These are phyloP conservation scores for Fraxinus greggii DNA, from an alignment of 305 asterid genomes.

Conservation along the genomic window DNA sequence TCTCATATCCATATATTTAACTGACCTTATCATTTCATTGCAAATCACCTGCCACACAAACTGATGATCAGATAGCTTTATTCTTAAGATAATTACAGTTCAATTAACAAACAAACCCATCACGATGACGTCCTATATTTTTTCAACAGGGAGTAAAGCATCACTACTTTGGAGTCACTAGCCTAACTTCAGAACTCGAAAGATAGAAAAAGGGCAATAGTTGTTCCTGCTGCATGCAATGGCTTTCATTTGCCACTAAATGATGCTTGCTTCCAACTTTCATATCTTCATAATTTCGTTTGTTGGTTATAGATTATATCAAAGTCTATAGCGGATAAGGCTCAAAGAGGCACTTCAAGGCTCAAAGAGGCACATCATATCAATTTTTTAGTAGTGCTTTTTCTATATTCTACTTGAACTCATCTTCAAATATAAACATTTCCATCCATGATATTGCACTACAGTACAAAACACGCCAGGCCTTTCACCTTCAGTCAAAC, in stretches of 20 bases:
- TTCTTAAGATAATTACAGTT: neutral
- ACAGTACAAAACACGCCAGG: neutral
- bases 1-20: neutral
- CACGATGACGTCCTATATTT: neutral
- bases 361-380: neutral
- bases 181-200: neutral
- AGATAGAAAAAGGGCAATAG: neutral
- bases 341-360: neutral
- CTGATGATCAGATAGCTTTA: neutral
- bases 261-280: neutral
- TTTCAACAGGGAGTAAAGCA: neutral
- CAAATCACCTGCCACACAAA: neutral
- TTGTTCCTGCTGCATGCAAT: neutral
- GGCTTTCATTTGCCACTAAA: neutral
- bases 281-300: neutral
- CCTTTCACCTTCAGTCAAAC: neutral
- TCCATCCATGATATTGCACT: neutral
- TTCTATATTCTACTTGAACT: neutral
- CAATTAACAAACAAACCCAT: neutral
- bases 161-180: neutral
- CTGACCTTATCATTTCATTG: neutral
- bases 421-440: neutral
- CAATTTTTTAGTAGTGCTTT: neutral
- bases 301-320: neutral
- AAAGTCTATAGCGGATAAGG: neutral